These are phyloP conservation scores for Nakazawaea anatomiae DNA, from an alignment of 805 yeast genomes.

Conservation along the genomic window DNA sequence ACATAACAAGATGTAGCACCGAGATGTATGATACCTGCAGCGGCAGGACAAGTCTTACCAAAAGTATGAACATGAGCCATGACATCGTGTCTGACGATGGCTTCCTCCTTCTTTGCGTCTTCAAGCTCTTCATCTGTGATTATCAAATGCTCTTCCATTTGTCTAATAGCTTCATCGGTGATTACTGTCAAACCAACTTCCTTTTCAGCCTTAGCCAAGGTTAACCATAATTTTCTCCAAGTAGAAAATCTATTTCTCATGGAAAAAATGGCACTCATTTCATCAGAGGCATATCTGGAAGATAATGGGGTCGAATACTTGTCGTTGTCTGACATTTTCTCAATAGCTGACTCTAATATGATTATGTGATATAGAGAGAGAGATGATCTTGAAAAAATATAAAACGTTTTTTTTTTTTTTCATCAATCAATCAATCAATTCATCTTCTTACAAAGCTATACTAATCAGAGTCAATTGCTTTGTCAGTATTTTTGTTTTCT, in stretches of 20 bases:
- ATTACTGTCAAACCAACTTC: slow-evolving; percentile 81
- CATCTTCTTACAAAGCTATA: too few relatives aligned
- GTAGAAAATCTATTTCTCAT: slow-evolving; percentile 91
- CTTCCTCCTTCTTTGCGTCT: slow-evolving; percentile 87
- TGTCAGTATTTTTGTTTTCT: too few relatives aligned
- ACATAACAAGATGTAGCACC: slow-evolving; percentile 99
- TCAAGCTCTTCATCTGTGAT: slow-evolving; percentile 93
- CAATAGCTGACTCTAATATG: not conserved
- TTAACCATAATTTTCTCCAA: slow-evolving; percentile 97
- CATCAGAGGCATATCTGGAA: slow-evolving; percentile 95
- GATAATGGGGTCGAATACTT: slow-evolving; percentile 89
- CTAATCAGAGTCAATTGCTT: too few relatives aligned
- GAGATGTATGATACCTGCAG: slow-evolving; percentile 95
- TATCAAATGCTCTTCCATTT: slow-evolving; percentile 70
- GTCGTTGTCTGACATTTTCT: slow-evolving; percentile 46
- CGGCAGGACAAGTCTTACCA: slow-evolving; percentile 89
- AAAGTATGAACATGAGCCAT: slow-evolving; percentile 98
- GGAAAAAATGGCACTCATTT: slow-evolving; percentile 92
- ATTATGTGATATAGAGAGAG: slow-evolving; percentile 1
- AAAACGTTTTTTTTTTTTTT: too few relatives aligned
- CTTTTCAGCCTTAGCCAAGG: slow-evolving; percentile 92
- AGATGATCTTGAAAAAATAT: too few relatives aligned
- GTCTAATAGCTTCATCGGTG: slow-evolving; percentile 85
- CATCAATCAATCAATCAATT: too few relatives aligned
- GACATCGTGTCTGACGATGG: slow-evolving; percentile 97